Evolutionary conservation across 768 basidiomycete genomes (phyloP).

Genomic region (Solioccasus polychromus): DNA sequence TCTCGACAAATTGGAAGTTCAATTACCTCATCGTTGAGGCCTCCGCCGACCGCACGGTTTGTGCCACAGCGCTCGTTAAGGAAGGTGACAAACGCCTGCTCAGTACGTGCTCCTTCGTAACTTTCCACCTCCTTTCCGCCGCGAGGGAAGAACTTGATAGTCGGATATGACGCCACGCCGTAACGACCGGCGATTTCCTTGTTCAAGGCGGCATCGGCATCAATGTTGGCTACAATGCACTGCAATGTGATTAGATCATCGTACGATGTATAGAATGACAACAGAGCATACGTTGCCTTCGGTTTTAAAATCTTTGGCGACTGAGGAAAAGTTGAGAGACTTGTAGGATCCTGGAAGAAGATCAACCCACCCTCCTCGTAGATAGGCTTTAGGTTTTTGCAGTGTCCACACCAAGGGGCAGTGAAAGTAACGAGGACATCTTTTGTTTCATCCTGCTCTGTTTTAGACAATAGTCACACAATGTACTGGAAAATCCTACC

Average conservation of each 20-base stretch:
- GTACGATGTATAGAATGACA: neutral
- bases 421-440: slow-evolving; percentile 86
- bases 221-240: slow-evolving; percentile 89
- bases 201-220: slow-evolving; percentile 85
- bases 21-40: slow-evolving; percentile 65
- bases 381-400: slow-evolving; percentile 84
- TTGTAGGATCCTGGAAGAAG: neutral
- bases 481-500: slow-evolving; percentile 38
- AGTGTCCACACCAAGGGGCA: slow-evolving; percentile 92
- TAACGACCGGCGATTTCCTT: slow-evolving; percentile 67
- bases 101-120: slow-evolving; percentile 71
- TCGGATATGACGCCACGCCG: slow-evolving; percentile 80
- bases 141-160: slow-evolving; percentile 92
- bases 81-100: slow-evolving; percentile 72
- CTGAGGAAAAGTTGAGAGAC: slow-evolving; percentile 33
- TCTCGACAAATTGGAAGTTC: neutral
- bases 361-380: slow-evolving; percentile 66
- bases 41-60: slow-evolving; percentile 77
- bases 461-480: neutral
- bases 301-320: slow-evolving; percentile 72
- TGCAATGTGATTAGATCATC: slow-evolving; percentile 28
- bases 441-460: slow-evolving; percentile 58
- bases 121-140: slow-evolving; percentile 57
- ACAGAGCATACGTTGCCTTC: slow-evolving; percentile 62
- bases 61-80: slow-evolving; percentile 89